These are phyloP conservation scores for Mucor lusitanicus DNA, from an alignment of 371 early-diverging fungal genomes.

Conservation along the genomic window DNA sequence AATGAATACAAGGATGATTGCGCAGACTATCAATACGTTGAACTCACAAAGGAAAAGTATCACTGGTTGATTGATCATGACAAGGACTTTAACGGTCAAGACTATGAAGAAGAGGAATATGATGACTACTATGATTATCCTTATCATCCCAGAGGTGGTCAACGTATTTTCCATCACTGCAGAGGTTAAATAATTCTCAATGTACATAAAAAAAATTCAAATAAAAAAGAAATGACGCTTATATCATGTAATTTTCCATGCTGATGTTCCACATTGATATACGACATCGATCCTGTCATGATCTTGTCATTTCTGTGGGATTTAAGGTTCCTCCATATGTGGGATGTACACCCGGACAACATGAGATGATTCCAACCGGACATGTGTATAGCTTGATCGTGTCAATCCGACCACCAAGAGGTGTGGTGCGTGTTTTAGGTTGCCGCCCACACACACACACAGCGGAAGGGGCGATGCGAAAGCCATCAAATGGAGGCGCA, in stretches of 20 bases:
- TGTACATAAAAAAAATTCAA: not conserved
- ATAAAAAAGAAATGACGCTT: not conserved
- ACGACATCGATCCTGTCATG: not conserved
- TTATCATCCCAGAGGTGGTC: constrained; percentile 12
- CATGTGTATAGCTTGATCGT: not conserved
- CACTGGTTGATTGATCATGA: constrained; percentile 11
- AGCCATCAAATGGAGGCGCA: constrained; percentile 10
- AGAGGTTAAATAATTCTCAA: not conserved
- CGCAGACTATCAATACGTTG: constrained; percentile 4
- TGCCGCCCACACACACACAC: not conserved
- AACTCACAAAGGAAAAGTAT: constrained; percentile 10
- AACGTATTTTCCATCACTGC: constrained; percentile 4
- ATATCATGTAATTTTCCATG: not conserved
- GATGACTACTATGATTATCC: constrained; percentile 31
- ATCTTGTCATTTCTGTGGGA: not conserved
- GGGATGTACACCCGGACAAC: not conserved
- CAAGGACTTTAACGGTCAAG: not conserved
- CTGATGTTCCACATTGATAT: not conserved
- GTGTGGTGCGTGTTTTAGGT: not conserved
- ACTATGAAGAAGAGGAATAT: not conserved
- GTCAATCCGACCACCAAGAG: not conserved
- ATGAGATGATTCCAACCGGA: not conserved
- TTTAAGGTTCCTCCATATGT: not conserved
- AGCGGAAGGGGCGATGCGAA: not conserved
- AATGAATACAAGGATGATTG: constrained; percentile 10